Base-by-base conservation (phyloP, 1,139 yeast genomes). In the Citeromyces siamensis region DNA sequence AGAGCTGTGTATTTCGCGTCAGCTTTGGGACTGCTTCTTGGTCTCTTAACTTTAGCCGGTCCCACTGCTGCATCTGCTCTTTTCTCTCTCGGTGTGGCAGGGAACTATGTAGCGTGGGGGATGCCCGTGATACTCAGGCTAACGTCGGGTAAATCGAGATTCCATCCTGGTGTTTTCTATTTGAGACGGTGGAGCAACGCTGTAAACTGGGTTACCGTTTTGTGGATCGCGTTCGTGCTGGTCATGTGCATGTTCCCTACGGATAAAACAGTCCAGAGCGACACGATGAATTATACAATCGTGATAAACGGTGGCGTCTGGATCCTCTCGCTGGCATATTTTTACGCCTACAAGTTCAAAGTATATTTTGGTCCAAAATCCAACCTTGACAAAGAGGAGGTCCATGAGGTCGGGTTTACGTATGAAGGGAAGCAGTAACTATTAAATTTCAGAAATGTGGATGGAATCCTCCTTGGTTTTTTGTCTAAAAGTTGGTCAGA, bases 121-220 rank as follows among this genome's bases (percentile, higher is more conserved):
- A 65, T 71, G 34, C 77, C 78, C 21, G 62, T 65, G 22, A 52
- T 54, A n/a, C 71, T 79, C 48, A 57, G 78, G 44, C 58, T 79
- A 37, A 50, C 56, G 48, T 66, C 69, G 46, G 82, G 78, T 35
- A 68, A 86, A 56, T 51, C 69, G 44, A 69, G 62, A 44, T 73
- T 79, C 47, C 63, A 59, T 43, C 80, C 72, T 49, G 88, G 88
- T 28, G 83, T 85, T 27, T 66, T 75, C 52, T 75, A 81, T 81
- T 47, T 71, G 36, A 86, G 86, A 12, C 62, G 65, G 41, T 39
- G 73, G 43, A 88, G 90, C 21, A 48, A 62, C 3, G 52, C 72
- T 42, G 62, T 75, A 40, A 77, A 78, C 53, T 52, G 70, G 27
- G 50, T 63, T 5, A 47, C 58, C 13, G 40, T 63, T 8, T 39